Evolutionary conservation across 192 early-diverging fungal genomes (phyloP).

Genomic region (Linnemannia elongata): DNA sequence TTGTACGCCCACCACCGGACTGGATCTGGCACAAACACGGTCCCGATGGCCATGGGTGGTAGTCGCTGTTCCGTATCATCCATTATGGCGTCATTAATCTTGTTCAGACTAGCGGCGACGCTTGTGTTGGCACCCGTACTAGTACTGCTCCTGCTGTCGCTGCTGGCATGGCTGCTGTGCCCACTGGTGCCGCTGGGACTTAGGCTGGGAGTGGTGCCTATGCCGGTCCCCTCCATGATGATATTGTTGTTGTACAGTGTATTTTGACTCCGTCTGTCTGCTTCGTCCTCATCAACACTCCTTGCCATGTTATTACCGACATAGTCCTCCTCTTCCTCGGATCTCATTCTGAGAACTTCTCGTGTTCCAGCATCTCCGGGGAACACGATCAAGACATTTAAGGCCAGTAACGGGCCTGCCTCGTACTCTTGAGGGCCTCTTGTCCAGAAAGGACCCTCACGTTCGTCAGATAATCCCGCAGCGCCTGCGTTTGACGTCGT

Average conservation of each 20-base stretch:
- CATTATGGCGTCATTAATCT: not conserved
- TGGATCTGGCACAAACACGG: slow-evolving; percentile 46
- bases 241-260: slow-evolving; percentile 13
- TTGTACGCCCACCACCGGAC: slow-evolving; percentile 56
- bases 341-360: not conserved
- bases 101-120: not conserved
- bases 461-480: no score
- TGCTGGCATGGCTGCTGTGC: not conserved
- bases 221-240: not conserved
- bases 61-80: slow-evolving; percentile 13
- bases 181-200: not conserved
- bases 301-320: not conserved
- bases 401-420: slow-evolving; percentile 38
- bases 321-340: not conserved
- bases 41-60: slow-evolving; percentile 51
- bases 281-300: slow-evolving; percentile 1
- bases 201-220: not conserved
- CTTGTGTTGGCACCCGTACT: not conserved
- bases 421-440: slow-evolving; percentile 36
- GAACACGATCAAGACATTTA: slow-evolving; percentile 52
- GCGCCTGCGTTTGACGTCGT: no score
- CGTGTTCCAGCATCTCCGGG: slow-evolving; percentile 44
- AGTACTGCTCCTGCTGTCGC: not conserved
- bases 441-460: not conserved
- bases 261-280: not conserved